Evolutionary conservation across 108 stramenopile genomes (phyloP), one percentile per base, ranked within the genome.

Genomic region (Mayamaea pseudoterrestris): DNA sequence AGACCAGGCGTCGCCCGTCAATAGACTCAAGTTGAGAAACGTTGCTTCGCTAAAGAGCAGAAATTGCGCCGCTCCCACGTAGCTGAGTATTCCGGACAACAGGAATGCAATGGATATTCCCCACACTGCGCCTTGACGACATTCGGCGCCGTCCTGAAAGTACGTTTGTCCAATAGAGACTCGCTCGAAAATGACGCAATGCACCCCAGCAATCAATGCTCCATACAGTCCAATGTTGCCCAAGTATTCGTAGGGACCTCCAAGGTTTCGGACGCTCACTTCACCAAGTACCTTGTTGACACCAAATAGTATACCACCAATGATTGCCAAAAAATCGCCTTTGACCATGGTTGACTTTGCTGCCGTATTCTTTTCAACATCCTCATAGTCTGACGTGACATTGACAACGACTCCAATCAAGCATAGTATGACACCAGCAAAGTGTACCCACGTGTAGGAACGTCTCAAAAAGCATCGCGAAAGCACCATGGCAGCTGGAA

Each of bases 1-100:
- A 5, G 89, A 79, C 80, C 92, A 98, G 23, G 86, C 71, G 63
- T 97, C 95, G 6, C 92, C 89, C 14, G 95, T 95, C 31, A 97
- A 61, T 36, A 98, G 70, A 18, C 88, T 78, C n/a, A 89, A 29
- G 52, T 71, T 83, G 36, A 83, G 76, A 44, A 89, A 77, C 20
- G 79, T 53, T 12, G 81, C 81, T 51, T 89, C 86, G 0, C 78
- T 78, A 28, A 80, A 27, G 31, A 55, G 47, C 21, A 96, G 50
- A 54, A 93, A 96, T 5, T 57, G 40, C 6, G 78, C 53, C 16
- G 67, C 78, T 7, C 69, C 70, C 14, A 61, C 39, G 47, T 93
- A 93, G 43, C 72, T 63, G 21, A 67, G 24, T 24, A 67, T 44
- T 3, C 58, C 57, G 25, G 64, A 69, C 21, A 11, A 81, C 22